Base-by-base conservation (phyloP, 108 stramenopile genomes). In the Cyclotella cryptica region DNA sequence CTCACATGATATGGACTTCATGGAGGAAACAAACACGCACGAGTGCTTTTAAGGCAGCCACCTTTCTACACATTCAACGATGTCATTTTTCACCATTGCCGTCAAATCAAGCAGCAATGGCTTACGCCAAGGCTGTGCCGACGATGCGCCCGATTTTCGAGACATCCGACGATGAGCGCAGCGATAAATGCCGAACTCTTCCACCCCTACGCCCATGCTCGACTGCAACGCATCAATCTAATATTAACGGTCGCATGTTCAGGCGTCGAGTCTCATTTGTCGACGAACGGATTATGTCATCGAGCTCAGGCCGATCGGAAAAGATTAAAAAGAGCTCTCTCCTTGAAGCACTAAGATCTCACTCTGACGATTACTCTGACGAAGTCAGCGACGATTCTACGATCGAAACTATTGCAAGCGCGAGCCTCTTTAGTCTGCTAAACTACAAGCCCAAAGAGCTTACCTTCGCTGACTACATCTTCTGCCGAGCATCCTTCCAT, bases 381-480 rank as follows among this genome's bases (percentile, higher is more conserved):
- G 24, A 26, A 13, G 24, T 24, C 8, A 13, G 24, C 49, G 55
- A 57, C 24, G 55, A 57, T 57, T 57, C 55, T 13, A 24, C 55
- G 24, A 24, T 57, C 24, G 55, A 57, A 26, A 57, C 55, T 24
- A 57, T 62, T 15, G 39, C 61, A 35, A 62, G 41, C 22, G 43
- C 64, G n/a, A 65, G 64, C 19, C 64, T 65, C 43, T 45, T 45
- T 22, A 65, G 64, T 17, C 60, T 61, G 18, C 60, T 0, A 15
- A 61, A 61, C 60, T 35, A 61, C 35, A 35, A 3, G 5, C 60
- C 60, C 35, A 61, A 61, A 61, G 64, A 46, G 44, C 64, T 22
- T 14, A 45, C 64, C 42, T 21, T 65, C 45, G 14, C 64, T 26
- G 64, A 45, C 14, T 65, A 47, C 21, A 26, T 65, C 64, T 65